Evolutionary conservation across 495 filamentous ascomycete species (phyloP).

Genomic region (Penicillium daleae): DNA sequence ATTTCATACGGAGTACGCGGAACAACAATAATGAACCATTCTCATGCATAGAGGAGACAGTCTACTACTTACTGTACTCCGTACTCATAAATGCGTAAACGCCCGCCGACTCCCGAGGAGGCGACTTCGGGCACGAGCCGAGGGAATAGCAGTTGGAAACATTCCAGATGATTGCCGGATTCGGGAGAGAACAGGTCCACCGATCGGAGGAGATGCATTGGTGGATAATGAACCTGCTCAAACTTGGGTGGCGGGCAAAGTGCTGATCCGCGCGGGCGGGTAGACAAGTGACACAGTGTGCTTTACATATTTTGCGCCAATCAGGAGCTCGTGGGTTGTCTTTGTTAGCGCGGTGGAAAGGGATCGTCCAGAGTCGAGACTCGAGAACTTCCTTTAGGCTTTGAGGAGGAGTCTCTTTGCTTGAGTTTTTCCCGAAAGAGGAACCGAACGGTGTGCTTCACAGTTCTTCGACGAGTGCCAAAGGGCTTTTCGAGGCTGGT

Average conservation of each 20-base stretch:
- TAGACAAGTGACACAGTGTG: background rate
- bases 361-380: conserved; percentile 1
- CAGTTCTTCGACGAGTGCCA: too few species aligned
- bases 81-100: background rate
- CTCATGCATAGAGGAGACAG: too few species aligned
- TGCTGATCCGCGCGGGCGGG: background rate
- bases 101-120: background rate
- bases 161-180: conserved; percentile 3
- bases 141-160: background rate
- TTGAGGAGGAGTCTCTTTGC: too few species aligned
- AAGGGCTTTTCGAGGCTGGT: background rate
- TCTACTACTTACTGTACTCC: background rate
- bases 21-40: too few species aligned
- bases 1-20: too few species aligned
- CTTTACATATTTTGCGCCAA: background rate
- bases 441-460: too few species aligned
- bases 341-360: background rate
- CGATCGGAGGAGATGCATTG: background rate
- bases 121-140: background rate
- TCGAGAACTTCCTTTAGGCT: too few species aligned
- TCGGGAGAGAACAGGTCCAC: background rate
- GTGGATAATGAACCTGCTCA: background rate
- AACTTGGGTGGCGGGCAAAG: conserved; percentile 5
- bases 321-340: background rate
- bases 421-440: too few species aligned